phyloP scores from a whole-genome alignment of 176 grass and related monocot genomes.

The Aegilops speltoides region DNA sequence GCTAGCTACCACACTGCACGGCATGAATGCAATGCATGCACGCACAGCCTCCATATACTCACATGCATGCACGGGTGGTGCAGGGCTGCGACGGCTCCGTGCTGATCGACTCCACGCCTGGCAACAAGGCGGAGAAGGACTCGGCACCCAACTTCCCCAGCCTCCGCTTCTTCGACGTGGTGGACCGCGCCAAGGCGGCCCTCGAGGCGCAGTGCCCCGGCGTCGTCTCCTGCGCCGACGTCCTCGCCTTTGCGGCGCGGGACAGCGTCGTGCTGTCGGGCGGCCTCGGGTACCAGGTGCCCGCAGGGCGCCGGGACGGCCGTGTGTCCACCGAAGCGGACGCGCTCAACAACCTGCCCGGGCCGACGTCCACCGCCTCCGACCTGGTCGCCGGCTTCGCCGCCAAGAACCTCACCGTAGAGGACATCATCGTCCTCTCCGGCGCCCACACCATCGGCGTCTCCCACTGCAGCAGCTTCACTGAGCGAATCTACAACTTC shows the following conservation, averaged over 20 bases:
- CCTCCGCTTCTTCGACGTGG: conserved; percentile 50
- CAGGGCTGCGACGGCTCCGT: conserved; percentile 63
- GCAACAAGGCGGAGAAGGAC: conserved; percentile 63
- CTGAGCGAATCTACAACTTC: conserved; percentile 36
- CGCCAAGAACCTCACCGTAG: conserved; percentile 45
- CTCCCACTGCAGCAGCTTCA: conserved; percentile 47
- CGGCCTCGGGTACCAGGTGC: conserved; percentile 36
- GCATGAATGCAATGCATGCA: no score
- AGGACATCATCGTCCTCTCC: conserved; percentile 60
- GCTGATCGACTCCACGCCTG: conserved; percentile 40
- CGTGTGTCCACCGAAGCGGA: background rate
- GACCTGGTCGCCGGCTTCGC: conserved; percentile 27
- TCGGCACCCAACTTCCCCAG: conserved; percentile 41
- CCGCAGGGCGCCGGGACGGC: conserved; percentile 48
- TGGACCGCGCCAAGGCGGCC: conserved; percentile 43
- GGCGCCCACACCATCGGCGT: conserved; percentile 64
- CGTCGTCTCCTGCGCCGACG: conserved; percentile 69
- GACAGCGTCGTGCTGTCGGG: conserved; percentile 47
- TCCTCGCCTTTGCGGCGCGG: conserved; percentile 62
- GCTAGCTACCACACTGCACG: no score
- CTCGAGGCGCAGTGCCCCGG: conserved; percentile 47
- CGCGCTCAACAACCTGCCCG: conserved; percentile 9
- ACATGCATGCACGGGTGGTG: background rate
- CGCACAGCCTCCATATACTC: no score
- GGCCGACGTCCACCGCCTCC: conserved; percentile 25